A percentile compares a stretch with the other conserved stretches of the same genome.
These are phyloP conservation scores for Leccinum subtestaceum DNA, from an alignment of 768 basidiomycete genomes.

Conservation along the genomic window DNA sequence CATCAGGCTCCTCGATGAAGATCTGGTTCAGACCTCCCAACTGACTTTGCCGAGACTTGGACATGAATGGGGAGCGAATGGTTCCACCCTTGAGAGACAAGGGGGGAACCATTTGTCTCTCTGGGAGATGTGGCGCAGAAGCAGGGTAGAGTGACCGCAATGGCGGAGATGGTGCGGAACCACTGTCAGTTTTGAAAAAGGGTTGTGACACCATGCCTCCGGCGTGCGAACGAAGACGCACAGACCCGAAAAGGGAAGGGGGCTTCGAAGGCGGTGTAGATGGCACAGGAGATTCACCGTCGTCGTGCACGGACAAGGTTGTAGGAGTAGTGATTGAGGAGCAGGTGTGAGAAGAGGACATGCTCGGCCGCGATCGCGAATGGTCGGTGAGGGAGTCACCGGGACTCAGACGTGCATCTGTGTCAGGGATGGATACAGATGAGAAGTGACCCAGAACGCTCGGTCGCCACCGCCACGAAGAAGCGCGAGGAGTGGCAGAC, in stretches of 20 bases:
- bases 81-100: constrained; percentile 30
- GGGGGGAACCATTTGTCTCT: constrained; percentile 32
- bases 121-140: constrained; percentile 40
- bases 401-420: constrained; percentile 41
- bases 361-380: constrained; percentile 56
- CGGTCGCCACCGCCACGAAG: constrained; percentile 56
- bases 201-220: constrained; percentile 32
- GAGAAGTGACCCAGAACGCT: constrained; percentile 64
- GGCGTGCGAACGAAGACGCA: constrained; percentile 30
- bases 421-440: constrained; percentile 44
- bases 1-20: constrained; percentile 26
- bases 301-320: constrained; percentile 38
- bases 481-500: constrained; percentile 10
- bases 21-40: constrained; percentile 18
- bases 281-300: constrained; percentile 37
- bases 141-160: constrained; percentile 38
- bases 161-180: constrained; percentile 32
- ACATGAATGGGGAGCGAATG: constrained; percentile 33
- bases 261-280: constrained; percentile 37
- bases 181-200: constrained; percentile 28
- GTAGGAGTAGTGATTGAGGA: constrained; percentile 42
- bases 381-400: constrained; percentile 41
- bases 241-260: constrained; percentile 32
- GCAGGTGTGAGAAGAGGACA: constrained; percentile 59
- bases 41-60: constrained; percentile 19